A percentile compares a stretch with the other conserved stretches of the same genome.
phyloP scores from a whole-genome alignment of 306 rosid genomes.

The Hippophae rhamnoides region DNA sequence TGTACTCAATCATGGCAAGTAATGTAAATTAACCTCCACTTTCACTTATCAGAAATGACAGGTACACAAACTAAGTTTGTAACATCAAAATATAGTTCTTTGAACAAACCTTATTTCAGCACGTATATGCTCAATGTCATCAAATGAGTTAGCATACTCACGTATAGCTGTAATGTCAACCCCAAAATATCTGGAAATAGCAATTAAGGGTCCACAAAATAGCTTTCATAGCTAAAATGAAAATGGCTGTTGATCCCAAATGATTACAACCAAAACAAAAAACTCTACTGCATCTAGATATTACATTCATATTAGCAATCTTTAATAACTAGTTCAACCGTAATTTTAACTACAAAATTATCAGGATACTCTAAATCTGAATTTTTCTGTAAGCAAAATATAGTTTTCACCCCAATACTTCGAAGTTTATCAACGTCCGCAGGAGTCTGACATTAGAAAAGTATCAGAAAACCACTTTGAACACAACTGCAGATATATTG shows the following conservation, averaged over 20 bases:
- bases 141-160: conserved; percentile 50
- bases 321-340: conserved; percentile 2
- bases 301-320: no score
- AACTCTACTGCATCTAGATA: no score
- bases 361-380: conserved; percentile 88
- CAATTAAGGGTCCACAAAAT: conserved; percentile 26
- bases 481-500: conserved; percentile 6
- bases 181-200: conserved; percentile 60
- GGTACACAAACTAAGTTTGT: not conserved
- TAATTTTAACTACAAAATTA: conserved; percentile 13
- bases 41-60: not conserved
- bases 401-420: conserved; percentile 78
- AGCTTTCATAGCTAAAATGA: conserved; percentile 15
- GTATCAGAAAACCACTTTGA: conserved; percentile 19
- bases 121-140: conserved; percentile 83
- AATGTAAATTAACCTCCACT: not conserved
- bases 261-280: not conserved
- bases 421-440: conserved; percentile 85
- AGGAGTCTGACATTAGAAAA: conserved; percentile 49
- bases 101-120: conserved; percentile 77
- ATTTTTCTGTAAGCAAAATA: conserved; percentile 85
- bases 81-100: conserved; percentile 7
- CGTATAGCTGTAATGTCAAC: conserved; percentile 81
- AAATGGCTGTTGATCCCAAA: conserved; percentile 12
- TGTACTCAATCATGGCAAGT: not conserved